A percentile compares a stretch with the other conserved stretches of the same genome.
Conservation (phyloP, 1,284 basidiomycete species). For the Xerocomus minutiporus region DNA sequence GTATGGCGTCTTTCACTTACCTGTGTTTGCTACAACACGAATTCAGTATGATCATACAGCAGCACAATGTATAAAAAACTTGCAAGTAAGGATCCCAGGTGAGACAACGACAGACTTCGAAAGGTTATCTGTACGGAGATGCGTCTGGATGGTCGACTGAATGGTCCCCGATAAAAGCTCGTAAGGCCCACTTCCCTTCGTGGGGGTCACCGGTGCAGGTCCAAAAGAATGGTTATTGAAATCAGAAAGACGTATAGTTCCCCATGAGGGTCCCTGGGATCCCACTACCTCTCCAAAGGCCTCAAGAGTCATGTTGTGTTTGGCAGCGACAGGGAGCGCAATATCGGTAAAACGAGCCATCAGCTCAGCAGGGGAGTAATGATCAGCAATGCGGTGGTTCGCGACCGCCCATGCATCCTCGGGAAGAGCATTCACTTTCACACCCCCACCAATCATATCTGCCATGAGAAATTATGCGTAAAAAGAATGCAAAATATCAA, state of each 20-base stretch:
- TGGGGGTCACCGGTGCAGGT: slow-evolving; percentile 50
- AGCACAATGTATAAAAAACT: slow-evolving; percentile 12
- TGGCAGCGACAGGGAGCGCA: slow-evolving; percentile 32
- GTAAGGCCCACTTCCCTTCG: slow-evolving; percentile 38
- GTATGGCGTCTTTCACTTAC: slow-evolving; percentile 12
- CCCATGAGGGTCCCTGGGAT: too few relatives aligned
- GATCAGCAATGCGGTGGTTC: slow-evolving; percentile 42
- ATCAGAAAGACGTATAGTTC: slow-evolving; percentile 16
- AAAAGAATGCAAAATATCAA: not conserved
- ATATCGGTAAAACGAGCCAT: slow-evolving; percentile 33
- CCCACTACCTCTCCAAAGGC: too few relatives aligned
- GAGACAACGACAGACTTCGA: slow-evolving; percentile 14
- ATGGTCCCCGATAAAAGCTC: slow-evolving; percentile 46
- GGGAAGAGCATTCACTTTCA: too few relatives aligned
- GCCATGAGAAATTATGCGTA: slow-evolving; percentile 9
- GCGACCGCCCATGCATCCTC: slow-evolving; percentile 5
- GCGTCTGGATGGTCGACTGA: slow-evolving; percentile 31
- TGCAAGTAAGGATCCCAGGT: slow-evolving; percentile 25
- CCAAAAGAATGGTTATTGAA: slow-evolving; percentile 40
- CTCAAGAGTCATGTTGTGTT: too few relatives aligned
- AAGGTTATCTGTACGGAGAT: slow-evolving; percentile 22
- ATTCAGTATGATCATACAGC: not conserved
- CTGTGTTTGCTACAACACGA: slow-evolving; percentile 32
- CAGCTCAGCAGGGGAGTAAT: slow-evolving; percentile 35
- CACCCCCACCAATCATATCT: slow-evolving; percentile 6